Evolutionary conservation across 352 stramenopile genomes (phyloP).

Genomic region (Phytophthora capsici): DNA sequence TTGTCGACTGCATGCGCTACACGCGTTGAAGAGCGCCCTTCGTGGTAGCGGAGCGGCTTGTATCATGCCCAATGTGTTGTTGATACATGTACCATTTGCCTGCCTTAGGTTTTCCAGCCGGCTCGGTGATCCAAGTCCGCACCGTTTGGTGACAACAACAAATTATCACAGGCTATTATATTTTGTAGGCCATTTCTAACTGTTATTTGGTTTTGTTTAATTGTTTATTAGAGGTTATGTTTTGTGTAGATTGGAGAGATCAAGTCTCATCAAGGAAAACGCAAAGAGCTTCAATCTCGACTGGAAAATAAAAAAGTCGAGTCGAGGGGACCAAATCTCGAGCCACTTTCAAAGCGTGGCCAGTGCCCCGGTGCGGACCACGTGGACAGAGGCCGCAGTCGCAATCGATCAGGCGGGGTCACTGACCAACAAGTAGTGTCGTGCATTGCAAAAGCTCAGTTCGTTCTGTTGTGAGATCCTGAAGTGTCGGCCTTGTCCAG

Average conservation of each 20-base stretch:
- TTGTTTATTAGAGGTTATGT: background rate
- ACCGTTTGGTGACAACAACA: background rate
- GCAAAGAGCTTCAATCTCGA: constrained; percentile 13
- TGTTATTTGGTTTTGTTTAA: no score
- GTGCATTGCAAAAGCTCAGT: constrained; percentile 10
- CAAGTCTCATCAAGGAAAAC: constrained; percentile 10
- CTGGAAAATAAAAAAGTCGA: constrained; percentile 17
- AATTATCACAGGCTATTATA: background rate
- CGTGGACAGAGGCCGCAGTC: background rate
- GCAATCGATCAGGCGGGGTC: constrained; percentile 8
- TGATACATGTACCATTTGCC: background rate
- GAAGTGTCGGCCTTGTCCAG: background rate
- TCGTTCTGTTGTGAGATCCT: background rate
- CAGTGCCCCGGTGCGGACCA: background rate
- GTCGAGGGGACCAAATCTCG: constrained; percentile 8
- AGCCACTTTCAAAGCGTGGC: background rate
- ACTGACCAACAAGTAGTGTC: constrained; percentile 9
- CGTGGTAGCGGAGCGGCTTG: background rate
- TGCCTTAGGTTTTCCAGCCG: constrained; percentile 2
- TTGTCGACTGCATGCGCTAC: background rate
- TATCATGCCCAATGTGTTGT: constrained; percentile 4
- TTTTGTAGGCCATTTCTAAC: no score
- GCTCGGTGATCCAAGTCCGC: background rate
- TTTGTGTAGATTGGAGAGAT: background rate
- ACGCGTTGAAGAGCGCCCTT: background rate